Percentiles rank a stretch among this genome's conserved stretches.
phyloP scores from a whole-genome alignment of 1,139 yeast species.

The Sugiyamaella grinbergsii region DNA sequence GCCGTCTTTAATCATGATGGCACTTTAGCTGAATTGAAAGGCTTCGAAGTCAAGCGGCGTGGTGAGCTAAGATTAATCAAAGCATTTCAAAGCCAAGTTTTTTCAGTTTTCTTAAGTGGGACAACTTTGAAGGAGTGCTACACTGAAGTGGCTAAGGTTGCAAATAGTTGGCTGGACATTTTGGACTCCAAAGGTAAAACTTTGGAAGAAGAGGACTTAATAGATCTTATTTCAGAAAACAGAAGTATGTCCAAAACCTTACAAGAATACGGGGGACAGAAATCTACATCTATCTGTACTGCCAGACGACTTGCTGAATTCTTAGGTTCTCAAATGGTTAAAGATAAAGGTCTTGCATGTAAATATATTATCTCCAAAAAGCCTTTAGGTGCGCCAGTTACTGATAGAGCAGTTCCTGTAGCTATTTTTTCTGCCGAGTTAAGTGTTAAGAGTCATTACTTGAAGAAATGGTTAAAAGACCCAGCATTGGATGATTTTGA shows the following conservation, averaged over 20 bases:
- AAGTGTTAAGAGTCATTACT: conserved; percentile 58
- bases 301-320: conserved; percentile 93
- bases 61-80: conserved; percentile 94
- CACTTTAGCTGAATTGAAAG: conserved; percentile 89
- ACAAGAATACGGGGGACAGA: conserved; percentile 85
- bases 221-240: conserved; percentile 93
- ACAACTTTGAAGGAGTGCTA: conserved; percentile 76
- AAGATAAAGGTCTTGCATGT: conserved; percentile 94
- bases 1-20: conserved; percentile 98
- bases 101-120: conserved; percentile 89
- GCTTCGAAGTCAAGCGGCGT: conserved; percentile 94
- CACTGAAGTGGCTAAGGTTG: conserved; percentile 85
- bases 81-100: conserved; percentile 92
- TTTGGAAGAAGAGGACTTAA: conserved; percentile 90
- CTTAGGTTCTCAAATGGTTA: conserved; percentile 96
- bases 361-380: conserved; percentile 86
- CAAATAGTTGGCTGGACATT: conserved; percentile 95
- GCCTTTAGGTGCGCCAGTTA: conserved; percentile 86
- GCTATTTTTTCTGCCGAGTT: conserved; percentile 89
- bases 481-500: conserved; percentile 79
- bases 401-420: conserved; percentile 96
- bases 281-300: conserved; percentile 94
- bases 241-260: conserved; percentile 92
- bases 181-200: conserved; percentile 83
- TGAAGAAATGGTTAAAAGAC: conserved; percentile 87